These are phyloP conservation scores for Curvularia sp. DNA, from an alignment of 2,329 filamentous ascomycete species.

Conservation along the genomic window DNA sequence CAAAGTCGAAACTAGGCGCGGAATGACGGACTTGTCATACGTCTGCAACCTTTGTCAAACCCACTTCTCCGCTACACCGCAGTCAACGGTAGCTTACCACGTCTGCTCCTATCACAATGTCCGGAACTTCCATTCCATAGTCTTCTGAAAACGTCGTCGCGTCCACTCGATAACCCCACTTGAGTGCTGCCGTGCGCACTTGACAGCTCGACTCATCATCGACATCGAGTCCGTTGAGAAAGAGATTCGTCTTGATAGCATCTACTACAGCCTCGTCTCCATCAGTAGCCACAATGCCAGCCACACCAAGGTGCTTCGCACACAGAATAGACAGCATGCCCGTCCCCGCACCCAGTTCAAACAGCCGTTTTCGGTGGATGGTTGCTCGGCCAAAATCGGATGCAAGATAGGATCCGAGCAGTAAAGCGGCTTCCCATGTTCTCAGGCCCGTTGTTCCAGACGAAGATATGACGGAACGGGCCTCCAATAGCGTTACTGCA, in stretches of 20 bases:
- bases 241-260: slow-evolving; percentile 70
- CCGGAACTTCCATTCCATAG: slow-evolving; percentile 56
- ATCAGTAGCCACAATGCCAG: slow-evolving; percentile 72
- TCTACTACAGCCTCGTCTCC: slow-evolving; percentile 76
- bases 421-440: slow-evolving; percentile 82
- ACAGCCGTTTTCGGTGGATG: slow-evolving; percentile 64
- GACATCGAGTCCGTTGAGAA: slow-evolving; percentile 69
- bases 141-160: slow-evolving; percentile 66
- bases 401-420: slow-evolving; percentile 72
- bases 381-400: slow-evolving; percentile 53
- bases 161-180: slow-evolving; percentile 69
- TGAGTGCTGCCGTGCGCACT: slow-evolving; percentile 63
- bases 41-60: slow-evolving; percentile 57
- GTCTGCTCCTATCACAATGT: slow-evolving; percentile 77
- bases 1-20: slow-evolving; percentile 70
- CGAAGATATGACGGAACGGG: slow-evolving; percentile 71
- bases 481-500: slow-evolving; percentile 71
- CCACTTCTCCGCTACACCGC: slow-evolving; percentile 16
- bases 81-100: slow-evolving; percentile 57
- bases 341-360: slow-evolving; percentile 80
- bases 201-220: slow-evolving; percentile 35
- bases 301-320: slow-evolving; percentile 68
- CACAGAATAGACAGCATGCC: slow-evolving; percentile 78
- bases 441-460: slow-evolving; percentile 77
- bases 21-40: slow-evolving; percentile 71